Percentiles rank a stretch among this genome's conserved stretches.
Conservation (phyloP, 345 rosid genomes). For the Sisymbrium irio region DNA sequence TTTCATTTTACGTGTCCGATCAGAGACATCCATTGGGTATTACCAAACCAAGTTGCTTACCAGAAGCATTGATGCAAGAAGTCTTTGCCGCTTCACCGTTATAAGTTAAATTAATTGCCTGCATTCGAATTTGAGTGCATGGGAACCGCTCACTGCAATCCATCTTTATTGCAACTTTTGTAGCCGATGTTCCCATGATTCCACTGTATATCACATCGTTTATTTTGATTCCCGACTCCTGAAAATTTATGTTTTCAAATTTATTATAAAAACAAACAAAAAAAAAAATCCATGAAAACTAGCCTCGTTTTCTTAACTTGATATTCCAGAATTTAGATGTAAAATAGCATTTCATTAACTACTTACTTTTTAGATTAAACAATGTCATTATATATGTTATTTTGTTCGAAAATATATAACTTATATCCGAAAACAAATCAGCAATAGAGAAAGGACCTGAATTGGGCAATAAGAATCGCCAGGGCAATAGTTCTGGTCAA, state of each 20-base stretch:
- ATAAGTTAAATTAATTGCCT: constrained; percentile 29
- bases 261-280: background rate
- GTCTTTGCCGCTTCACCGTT: constrained; percentile 14
- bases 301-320: no score
- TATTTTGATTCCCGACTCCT: constrained; percentile 36
- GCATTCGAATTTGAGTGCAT: constrained; percentile 31
- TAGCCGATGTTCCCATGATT: constrained; percentile 34
- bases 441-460: constrained; percentile 37
- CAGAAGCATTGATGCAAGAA: constrained; percentile 27
- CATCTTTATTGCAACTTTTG: constrained; percentile 34
- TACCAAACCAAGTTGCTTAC: constrained; percentile 32
- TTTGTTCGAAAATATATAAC: no score
- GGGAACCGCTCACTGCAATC: constrained; percentile 33
- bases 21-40: constrained; percentile 30
- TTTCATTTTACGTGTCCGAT: background rate
- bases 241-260: background rate
- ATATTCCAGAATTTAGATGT: no score
- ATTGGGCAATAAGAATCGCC: constrained; percentile 43
- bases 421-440: no score
- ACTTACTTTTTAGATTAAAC: no score
- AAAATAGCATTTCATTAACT: no score
- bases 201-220: constrained; percentile 34
- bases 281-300: background rate
- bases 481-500: constrained; percentile 68
- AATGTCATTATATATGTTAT: no score